Evolutionary conservation across 176 grass and related monocot species (phyloP).

Genomic region (Canna indica): DNA sequence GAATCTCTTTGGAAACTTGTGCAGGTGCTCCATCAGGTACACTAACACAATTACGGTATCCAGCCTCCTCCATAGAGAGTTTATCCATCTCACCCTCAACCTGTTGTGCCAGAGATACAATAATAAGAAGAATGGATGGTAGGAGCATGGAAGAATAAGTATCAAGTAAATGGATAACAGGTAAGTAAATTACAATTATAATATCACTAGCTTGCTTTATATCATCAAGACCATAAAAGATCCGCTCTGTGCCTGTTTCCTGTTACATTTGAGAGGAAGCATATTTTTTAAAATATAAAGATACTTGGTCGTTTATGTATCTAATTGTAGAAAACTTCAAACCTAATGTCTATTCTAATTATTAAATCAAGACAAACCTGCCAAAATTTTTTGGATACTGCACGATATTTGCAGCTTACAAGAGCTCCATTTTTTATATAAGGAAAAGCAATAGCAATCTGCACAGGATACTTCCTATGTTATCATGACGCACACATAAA

Average conservation of each 20-base stretch:
- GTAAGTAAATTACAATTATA: conserved; percentile 69
- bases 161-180: conserved; percentile 11
- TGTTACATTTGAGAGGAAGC: conserved; percentile 30
- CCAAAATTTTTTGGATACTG: conserved; percentile 64
- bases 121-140: conserved; percentile 10
- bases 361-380: conserved; percentile 43
- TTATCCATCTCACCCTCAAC: conserved; percentile 99
- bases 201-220: conserved; percentile 50
- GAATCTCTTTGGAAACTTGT: conserved; percentile 43
- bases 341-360: background rate
- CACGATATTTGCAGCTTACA: conserved; percentile 88
- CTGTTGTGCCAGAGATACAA: conserved; percentile 25
- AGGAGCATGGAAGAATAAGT: background rate
- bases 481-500: background rate
- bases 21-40: conserved; percentile 87
- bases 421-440: conserved; percentile 65
- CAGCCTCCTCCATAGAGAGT: conserved; percentile 93
- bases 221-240: conserved; percentile 94
- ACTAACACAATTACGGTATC: conserved; percentile 82
- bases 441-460: conserved; percentile 90
- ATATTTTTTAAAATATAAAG: background rate
- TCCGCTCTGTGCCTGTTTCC: conserved; percentile 64
- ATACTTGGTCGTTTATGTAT: background rate
- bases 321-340: background rate
- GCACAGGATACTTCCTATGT: conserved; percentile 20